phyloP scores from a whole-genome alignment of 192 early-diverging fungal species.

The Coemansia sp. region DNA sequence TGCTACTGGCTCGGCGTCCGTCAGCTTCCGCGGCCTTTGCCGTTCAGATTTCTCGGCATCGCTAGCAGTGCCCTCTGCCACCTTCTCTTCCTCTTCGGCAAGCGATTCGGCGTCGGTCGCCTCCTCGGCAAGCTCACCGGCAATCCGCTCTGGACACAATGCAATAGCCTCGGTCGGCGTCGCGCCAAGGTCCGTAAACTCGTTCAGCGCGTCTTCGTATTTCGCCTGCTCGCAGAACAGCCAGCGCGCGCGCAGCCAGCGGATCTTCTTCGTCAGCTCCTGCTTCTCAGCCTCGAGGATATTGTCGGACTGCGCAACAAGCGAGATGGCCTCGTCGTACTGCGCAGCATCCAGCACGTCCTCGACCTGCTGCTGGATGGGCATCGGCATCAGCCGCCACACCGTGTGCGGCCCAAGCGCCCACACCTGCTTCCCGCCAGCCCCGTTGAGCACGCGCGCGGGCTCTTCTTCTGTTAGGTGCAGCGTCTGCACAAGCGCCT shows the following conservation, averaged over 20 bases:
- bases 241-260: slow-evolving; percentile 66
- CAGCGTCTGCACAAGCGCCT: slow-evolving; percentile 79
- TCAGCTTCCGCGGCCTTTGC: not conserved
- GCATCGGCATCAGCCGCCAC: slow-evolving; percentile 67
- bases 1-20: slow-evolving; percentile 21
- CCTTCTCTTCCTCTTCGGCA: not conserved
- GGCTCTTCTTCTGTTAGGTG: slow-evolving; percentile 61
- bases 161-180: slow-evolving; percentile 66
- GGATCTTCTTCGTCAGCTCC: slow-evolving; percentile 61
- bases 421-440: slow-evolving; percentile 74
- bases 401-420: slow-evolving; percentile 63
- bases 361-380: slow-evolving; percentile 60
- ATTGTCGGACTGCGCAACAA: slow-evolving; percentile 71
- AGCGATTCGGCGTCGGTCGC: slow-evolving; percentile 9
- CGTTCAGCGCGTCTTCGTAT: slow-evolving; percentile 64
- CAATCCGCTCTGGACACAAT: slow-evolving; percentile 68
- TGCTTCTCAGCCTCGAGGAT: slow-evolving; percentile 68
- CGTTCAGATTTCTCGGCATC: not conserved
- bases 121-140: slow-evolving; percentile 57
- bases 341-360: slow-evolving; percentile 67
- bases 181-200: slow-evolving; percentile 66
- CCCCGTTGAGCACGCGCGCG: slow-evolving; percentile 50
- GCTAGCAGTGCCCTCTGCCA: not conserved
- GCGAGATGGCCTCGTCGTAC: slow-evolving; percentile 74
- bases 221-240: slow-evolving; percentile 59